Percentiles rank a stretch among this genome's conserved stretches.
These are phyloP conservation scores for Artomyces pyxidatus DNA, from an alignment of 768 basidiomycete genomes.

Conservation along the genomic window DNA sequence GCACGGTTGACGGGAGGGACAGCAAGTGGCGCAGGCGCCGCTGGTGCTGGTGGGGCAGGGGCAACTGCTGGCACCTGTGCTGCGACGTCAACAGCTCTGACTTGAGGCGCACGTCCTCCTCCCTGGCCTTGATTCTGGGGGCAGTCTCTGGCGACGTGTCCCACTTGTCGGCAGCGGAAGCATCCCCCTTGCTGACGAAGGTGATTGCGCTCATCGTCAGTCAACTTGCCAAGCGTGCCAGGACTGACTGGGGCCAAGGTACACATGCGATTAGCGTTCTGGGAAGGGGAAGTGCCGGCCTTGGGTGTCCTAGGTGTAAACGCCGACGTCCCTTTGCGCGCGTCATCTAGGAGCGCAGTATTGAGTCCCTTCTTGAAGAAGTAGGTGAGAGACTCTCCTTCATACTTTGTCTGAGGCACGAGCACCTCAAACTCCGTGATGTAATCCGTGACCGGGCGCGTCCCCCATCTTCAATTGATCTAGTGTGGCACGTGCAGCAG, in stretches of 20 bases:
- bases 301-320: neutral
- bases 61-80: neutral
- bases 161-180: neutral
- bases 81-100: neutral
- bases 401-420: neutral
- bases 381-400: neutral
- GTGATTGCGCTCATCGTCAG: neutral
- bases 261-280: too few species aligned
- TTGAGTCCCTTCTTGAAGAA: neutral
- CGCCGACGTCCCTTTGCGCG: neutral
- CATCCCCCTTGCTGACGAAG: neutral
- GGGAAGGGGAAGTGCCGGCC: neutral
- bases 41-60: too few species aligned
- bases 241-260: neutral
- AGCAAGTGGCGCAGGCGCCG: too few species aligned
- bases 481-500: neutral
- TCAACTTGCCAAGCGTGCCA: neutral
- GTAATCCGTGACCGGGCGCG: neutral
- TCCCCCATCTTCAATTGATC: neutral
- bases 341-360: neutral
- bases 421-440: neutral
- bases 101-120: neutral
- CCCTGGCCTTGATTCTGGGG: neutral
- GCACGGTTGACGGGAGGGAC: neutral
- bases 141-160: neutral